A percentile compares a stretch with the other conserved stretches of the same genome.
Evolutionary conservation across 345 rosid genomes (phyloP).

Genomic region (Eucalyptus fibrosa): DNA sequence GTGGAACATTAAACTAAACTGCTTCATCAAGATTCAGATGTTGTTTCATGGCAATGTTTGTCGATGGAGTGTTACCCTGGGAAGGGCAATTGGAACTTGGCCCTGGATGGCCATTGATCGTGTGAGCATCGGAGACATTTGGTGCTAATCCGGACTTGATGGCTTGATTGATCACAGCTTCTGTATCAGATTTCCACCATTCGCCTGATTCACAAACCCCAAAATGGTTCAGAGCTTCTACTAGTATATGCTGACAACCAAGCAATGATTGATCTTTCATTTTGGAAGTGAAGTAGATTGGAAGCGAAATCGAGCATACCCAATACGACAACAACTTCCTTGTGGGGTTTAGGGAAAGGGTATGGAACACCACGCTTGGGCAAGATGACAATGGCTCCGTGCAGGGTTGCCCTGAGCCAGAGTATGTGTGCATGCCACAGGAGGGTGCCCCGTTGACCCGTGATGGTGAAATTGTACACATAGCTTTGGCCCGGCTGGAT

Average conservation of each 20-base stretch:
- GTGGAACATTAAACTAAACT: neutral
- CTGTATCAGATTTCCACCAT: conserved; percentile 57
- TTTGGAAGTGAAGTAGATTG: neutral
- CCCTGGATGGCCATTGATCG: neutral
- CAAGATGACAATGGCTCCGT: conserved; percentile 69
- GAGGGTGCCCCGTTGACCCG: conserved; percentile 85
- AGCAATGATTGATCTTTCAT: too few species aligned
- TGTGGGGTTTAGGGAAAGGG: conserved; percentile 10
- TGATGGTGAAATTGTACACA: conserved; percentile 68
- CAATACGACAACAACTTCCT: conserved; percentile 11
- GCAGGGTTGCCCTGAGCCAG: conserved; percentile 84
- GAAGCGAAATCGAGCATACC: conserved; percentile 7
- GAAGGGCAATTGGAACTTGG: neutral
- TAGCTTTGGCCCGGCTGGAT: conserved; percentile 66
- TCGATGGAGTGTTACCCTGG: neutral
- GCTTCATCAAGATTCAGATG: too few species aligned
- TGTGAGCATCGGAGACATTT: neutral
- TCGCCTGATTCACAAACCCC: neutral
- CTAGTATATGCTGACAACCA: neutral
- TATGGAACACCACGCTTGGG: conserved; percentile 63
- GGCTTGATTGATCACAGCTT: conserved; percentile 20
- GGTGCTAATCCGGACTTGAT: neutral
- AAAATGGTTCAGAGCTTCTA: neutral
- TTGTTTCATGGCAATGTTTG: neutral
- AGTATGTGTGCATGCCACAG: conserved; percentile 92